Base-by-base conservation (phyloP, 768 basidiomycete species). In the Kwoniella sp. region DNA sequence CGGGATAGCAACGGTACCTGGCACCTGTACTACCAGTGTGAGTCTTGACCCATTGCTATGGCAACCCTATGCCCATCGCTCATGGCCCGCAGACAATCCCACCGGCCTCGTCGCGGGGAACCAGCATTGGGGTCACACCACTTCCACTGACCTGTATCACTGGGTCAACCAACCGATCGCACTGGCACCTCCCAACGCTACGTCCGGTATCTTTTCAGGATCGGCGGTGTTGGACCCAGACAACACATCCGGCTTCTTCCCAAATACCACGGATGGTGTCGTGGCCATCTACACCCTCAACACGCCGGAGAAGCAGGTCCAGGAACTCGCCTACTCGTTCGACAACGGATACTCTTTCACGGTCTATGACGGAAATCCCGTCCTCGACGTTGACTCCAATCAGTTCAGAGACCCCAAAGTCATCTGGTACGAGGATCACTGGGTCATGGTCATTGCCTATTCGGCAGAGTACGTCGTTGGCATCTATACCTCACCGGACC, bases 21-120 rank as follows among this genome's bases (percentile, higher is more conserved):
- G 57, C 69, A 73, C 41, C 42, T 73, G 25, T 73, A 71, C 59
- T 71, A 69, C 43, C 71, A 73, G 37, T 73, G 63, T 65, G 41
- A 50, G 59, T 56, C 32, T 36, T 27, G 5, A 42, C 20, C 11
- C 40, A 42, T n/a, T n/a, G n/a, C n/a, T n/a, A n/a, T n/a, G n/a
- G n/a, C n/a, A n/a, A n/a, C n/a, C 3, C 19, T 1, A 20, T 17
- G 49, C 49, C 50, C 10, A 45, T 34, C 25, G 17, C 23, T 15
- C 22, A 3, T 28, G 2, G 12, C 14, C 8, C 22, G 1, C 31
- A 61, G 59, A 63, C 48, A 63, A 62, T 42, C 67, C 63, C 19
- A 62, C 60, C 14, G 62, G 45, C 5, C 5, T 63, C 25, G 58
- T 64, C 25, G 67, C 65, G 1, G 67, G 62, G 1, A 73, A 70